Percentiles rank a stretch among this genome's conserved stretches.
Evolutionary conservation across 1,139 yeast genomes (phyloP).

Genomic region (Lipomyces yarrowii): DNA sequence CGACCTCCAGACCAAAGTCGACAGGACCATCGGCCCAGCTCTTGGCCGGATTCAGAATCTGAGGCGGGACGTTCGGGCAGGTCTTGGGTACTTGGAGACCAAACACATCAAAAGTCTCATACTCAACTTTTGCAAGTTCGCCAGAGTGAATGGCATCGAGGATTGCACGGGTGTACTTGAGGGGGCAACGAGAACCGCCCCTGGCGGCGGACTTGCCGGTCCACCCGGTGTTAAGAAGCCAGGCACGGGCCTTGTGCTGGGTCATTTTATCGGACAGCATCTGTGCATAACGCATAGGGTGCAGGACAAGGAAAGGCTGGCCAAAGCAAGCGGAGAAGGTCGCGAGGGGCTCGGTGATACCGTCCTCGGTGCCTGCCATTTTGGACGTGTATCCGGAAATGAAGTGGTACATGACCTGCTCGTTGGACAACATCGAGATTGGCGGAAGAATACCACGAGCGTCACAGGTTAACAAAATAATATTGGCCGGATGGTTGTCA

Average conservation of each 20-base stretch:
- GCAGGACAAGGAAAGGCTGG: slow-evolving; percentile 97
- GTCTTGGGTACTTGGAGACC: slow-evolving; percentile 84
- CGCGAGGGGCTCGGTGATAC: slow-evolving; percentile 97
- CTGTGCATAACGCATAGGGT: slow-evolving; percentile 97
- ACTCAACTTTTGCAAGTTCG: slow-evolving; percentile 74
- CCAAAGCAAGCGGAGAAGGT: slow-evolving; percentile 99
- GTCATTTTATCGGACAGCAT: slow-evolving; percentile 94
- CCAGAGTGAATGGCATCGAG: slow-evolving; percentile 95
- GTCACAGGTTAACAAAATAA: slow-evolving; percentile 91
- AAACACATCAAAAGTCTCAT: slow-evolving; percentile 83
- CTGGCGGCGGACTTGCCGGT: slow-evolving; percentile 88
- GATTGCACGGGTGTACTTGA: slow-evolving; percentile 96
- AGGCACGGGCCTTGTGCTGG: slow-evolving; percentile 86
- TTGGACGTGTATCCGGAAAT: slow-evolving; percentile 98
- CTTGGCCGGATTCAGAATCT: slow-evolving; percentile 82
- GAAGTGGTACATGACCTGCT: slow-evolving; percentile 98
- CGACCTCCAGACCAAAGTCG: slow-evolving; percentile 67
- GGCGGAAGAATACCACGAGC: slow-evolving; percentile 98
- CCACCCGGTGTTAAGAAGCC: slow-evolving; percentile 99
- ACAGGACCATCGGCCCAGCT: slow-evolving; percentile 77
- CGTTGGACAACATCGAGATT: slow-evolving; percentile 87
- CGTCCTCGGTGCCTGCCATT: slow-evolving; percentile 99
- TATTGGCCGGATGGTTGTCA: slow-evolving; percentile 87
- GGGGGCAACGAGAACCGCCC: slow-evolving; percentile 97
- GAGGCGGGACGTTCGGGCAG: slow-evolving; percentile 80